Evolutionary conservation across 768 basidiomycete genomes (phyloP).

Genomic region (Piloderma croceum): DNA sequence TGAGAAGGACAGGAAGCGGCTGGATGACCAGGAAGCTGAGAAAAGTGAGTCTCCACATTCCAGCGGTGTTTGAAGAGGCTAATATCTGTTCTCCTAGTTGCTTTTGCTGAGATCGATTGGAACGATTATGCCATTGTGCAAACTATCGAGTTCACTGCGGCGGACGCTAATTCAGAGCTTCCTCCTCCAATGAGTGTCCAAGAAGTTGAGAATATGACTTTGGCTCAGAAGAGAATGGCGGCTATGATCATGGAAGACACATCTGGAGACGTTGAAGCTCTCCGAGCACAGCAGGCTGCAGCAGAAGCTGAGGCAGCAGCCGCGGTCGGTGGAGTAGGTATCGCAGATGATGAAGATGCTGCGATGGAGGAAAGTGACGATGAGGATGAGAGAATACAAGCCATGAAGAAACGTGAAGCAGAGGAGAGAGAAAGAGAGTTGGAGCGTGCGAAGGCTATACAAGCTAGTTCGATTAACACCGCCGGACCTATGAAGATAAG

Average conservation of each 20-base stretch:
- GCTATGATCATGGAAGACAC: constrained; percentile 98
- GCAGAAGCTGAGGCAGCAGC: constrained; percentile 82
- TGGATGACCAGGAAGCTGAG: constrained; percentile 92
- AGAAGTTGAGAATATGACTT: constrained; percentile 92
- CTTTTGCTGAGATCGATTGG: constrained; percentile 98
- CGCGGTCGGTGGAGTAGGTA: constrained; percentile 62
- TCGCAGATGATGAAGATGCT: constrained; percentile 52
- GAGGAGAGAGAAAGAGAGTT: constrained; percentile 66
- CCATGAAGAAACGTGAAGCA: constrained; percentile 60
- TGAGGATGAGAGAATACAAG: constrained; percentile 59
- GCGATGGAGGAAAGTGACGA: constrained; percentile 84
- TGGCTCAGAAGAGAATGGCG: constrained; percentile 97
- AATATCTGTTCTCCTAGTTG: constrained; percentile 42
- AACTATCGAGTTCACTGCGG: constrained; percentile 94
- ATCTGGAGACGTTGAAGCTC: constrained; percentile 78
- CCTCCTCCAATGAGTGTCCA: constrained; percentile 96
- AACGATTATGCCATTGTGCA: constrained; percentile 98
- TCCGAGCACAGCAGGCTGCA: constrained; percentile 74
- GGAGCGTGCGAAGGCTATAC: constrained; percentile 73
- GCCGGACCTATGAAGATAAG: constrained; percentile 88
- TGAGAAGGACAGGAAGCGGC: constrained; percentile 78
- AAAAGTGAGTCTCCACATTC: constrained; percentile 49
- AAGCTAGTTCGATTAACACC: constrained; percentile 68
- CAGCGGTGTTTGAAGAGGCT: not conserved
- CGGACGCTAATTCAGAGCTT: constrained; percentile 84